phyloP scores from a whole-genome alignment of 148 eudicot species.

The Tetragonia tetragonoides region DNA sequence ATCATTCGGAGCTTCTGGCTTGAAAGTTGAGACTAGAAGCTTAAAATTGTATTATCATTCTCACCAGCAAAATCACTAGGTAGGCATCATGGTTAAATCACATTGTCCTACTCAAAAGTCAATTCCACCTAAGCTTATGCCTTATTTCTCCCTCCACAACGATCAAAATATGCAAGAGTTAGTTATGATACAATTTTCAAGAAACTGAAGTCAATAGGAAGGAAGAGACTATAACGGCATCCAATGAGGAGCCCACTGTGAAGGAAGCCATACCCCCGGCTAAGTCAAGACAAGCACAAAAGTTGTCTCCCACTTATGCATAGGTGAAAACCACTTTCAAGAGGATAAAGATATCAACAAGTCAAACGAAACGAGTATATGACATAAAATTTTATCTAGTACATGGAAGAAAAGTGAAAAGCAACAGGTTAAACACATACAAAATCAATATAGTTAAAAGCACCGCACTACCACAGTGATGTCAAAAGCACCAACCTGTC shows the following conservation, averaged over 20 bases:
- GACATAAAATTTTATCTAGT: background rate
- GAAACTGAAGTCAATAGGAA: no score
- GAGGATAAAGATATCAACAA: background rate
- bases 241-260: no score
- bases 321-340: background rate
- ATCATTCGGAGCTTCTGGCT: no score
- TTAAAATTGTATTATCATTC: background rate
- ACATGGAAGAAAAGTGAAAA: background rate
- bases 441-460: background rate
- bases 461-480: background rate
- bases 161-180: no score
- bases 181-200: no score
- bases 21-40: no score
- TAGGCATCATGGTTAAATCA: background rate
- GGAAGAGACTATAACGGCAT: no score
- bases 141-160: no score
- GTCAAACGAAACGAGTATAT: background rate
- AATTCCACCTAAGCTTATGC: background rate
- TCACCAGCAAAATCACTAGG: background rate
- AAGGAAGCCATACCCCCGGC: no score
- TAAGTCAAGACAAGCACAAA: no score
- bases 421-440: background rate
- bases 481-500: slow-evolving; percentile 50
- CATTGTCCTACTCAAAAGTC: background rate
- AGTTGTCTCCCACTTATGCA: no score